These are phyloP conservation scores for Stephania yunnanensis DNA, from an alignment of 164 flowering plant species.

Conservation along the genomic window DNA sequence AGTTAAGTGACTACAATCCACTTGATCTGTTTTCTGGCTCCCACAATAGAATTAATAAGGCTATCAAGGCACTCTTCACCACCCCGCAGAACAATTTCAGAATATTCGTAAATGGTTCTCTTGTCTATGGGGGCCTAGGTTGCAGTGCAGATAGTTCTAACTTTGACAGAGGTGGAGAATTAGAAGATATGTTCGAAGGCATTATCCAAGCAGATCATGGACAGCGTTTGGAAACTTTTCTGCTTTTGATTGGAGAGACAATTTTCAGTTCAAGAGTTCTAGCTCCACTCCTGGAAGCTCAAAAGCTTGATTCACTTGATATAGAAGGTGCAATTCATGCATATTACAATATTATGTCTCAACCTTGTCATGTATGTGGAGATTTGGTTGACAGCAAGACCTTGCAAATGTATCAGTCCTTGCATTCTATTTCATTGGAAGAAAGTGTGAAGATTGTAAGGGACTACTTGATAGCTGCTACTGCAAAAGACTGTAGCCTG, in stretches of 20 bases:
- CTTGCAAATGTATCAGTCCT: conserved; percentile 25
- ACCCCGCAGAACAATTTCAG: conserved; percentile 92
- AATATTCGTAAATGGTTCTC: conserved; percentile 72
- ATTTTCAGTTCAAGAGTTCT: conserved; percentile 51
- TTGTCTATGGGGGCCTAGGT: conserved; percentile 66
- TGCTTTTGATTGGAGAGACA: conserved; percentile 60
- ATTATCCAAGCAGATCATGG: conserved; percentile 55
- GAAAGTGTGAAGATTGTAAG: conserved; percentile 76
- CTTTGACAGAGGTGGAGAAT: conserved; percentile 25
- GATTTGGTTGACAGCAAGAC: conserved; percentile 28
- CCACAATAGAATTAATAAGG: conserved; percentile 53
- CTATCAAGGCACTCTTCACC: conserved; percentile 56
- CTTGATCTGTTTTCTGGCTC: conserved; percentile 79
- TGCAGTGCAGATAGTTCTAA: conserved; percentile 36
- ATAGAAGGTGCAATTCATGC: conserved; percentile 98
- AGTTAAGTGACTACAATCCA: conserved; percentile 75
- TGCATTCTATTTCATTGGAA: conserved; percentile 62
- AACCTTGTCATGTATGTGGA: conserved; percentile 64
- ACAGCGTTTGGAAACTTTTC: conserved; percentile 35
- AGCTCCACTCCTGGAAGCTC: conserved; percentile 62
- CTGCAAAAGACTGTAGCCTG: conserved; percentile 92
- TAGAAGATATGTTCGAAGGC: conserved; percentile 50
- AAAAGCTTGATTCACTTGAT: conserved; percentile 74
- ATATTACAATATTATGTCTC: conserved; percentile 67
- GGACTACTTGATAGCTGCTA: conserved; percentile 80